These are phyloP conservation scores for Aspergillus biplanus DNA, from an alignment of 495 filamentous ascomycete species.

Conservation along the genomic window DNA sequence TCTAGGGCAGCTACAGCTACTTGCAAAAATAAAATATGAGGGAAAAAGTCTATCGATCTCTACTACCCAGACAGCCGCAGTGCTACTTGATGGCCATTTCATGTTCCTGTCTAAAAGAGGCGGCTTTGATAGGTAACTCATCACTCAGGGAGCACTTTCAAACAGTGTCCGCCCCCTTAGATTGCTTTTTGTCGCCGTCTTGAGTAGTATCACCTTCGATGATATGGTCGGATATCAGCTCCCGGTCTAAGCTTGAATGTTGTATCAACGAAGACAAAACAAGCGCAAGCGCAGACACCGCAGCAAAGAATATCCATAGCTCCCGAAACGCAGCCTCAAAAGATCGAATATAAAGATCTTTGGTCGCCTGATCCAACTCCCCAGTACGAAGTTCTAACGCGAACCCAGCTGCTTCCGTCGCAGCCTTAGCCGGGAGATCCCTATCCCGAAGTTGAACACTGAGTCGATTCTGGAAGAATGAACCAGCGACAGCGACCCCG, in stretches of 20 bases:
- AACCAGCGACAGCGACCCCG: slow-evolving; percentile 62
- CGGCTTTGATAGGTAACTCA: too few species aligned
- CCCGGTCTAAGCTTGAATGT: slow-evolving; percentile 4
- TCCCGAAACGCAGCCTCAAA: neutral
- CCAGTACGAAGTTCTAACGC: too few species aligned
- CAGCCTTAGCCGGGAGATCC: neutral
- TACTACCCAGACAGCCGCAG: too few species aligned
- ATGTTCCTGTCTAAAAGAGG: too few species aligned
- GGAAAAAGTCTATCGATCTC: too few species aligned
- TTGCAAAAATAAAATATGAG: too few species aligned
- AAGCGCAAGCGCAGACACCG: neutral
- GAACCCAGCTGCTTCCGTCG: neutral
- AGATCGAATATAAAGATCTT: neutral
- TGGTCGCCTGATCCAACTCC: neutral
- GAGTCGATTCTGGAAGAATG: slow-evolving; percentile 57
- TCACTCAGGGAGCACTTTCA: too few species aligned
- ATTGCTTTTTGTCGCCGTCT: too few species aligned
- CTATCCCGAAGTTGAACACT: neutral
- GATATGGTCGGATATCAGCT: slow-evolving; percentile 4
- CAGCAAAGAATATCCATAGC: slow-evolving; percentile 7
- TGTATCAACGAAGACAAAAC: neutral
- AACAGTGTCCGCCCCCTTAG: too few species aligned
- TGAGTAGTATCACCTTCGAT: too few species aligned
- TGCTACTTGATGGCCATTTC: too few species aligned
- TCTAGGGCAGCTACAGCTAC: too few species aligned